phyloP scores from a whole-genome alignment of 169 alveolate genomes.

The Eimeria necatrix region DNA sequence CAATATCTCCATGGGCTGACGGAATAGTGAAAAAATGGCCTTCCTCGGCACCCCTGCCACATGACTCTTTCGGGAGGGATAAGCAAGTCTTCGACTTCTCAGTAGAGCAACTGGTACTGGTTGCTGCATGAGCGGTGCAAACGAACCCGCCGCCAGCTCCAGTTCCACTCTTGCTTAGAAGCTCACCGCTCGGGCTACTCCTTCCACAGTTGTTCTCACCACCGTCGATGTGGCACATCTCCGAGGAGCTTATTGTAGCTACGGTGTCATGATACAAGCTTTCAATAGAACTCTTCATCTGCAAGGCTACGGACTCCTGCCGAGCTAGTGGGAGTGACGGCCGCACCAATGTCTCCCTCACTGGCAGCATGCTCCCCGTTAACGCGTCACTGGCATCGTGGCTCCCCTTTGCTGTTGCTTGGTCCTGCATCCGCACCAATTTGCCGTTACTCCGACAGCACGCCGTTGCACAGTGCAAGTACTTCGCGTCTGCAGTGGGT shows the following conservation, averaged over 20 bases:
- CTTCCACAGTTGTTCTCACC: neutral
- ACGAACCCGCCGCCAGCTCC: neutral
- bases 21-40: neutral
- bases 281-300: conserved; percentile 33
- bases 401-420: too few species aligned
- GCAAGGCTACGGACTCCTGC: conserved; percentile 12
- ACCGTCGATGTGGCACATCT: neutral
- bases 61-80: neutral
- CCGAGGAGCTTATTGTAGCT: conserved; percentile 26
- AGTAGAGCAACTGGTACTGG: neutral
- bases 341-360: conserved; percentile 20
- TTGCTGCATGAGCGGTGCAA: neutral
- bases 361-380: conserved; percentile 9
- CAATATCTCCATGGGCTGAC: neutral
- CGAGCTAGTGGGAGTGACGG: conserved; percentile 15
- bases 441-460: too few species aligned
- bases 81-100: too few species aligned
- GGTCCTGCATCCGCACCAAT: too few species aligned
- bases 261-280: conserved; percentile 50
- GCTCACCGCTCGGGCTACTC: neutral
- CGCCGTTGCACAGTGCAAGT: neutral
- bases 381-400: neutral
- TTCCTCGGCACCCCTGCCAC: neutral
- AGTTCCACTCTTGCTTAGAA: neutral
- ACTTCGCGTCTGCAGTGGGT: neutral